These are phyloP conservation scores for Plasmodium relictum DNA, from an alignment of 169 alveolate species.

Conservation along the genomic window DNA sequence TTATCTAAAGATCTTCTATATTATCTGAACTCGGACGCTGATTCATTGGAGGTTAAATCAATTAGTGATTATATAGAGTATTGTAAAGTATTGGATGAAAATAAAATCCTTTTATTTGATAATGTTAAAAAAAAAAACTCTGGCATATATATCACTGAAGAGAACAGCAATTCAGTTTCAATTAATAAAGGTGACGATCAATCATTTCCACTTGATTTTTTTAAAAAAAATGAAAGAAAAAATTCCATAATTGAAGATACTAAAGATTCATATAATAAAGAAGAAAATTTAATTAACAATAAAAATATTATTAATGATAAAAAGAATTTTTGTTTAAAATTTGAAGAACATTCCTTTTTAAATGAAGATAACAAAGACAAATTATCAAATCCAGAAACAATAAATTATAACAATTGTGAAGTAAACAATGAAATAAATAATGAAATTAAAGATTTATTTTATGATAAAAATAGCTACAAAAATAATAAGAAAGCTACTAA, in stretches of 20 bases:
- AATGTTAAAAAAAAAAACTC: conserved; percentile 4
- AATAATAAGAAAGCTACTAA: no score
- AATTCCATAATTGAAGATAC: neutral
- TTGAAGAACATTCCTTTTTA: neutral
- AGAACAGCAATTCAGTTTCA: neutral
- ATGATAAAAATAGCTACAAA: no score
- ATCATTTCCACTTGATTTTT: neutral
- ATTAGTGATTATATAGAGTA: neutral
- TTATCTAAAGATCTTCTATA: conserved; percentile 21
- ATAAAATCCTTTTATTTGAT: neutral
- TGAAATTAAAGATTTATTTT: no score
- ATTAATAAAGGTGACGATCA: neutral
- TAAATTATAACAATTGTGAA: neutral
- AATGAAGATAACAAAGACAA: neutral
- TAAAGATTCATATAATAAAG: neutral
- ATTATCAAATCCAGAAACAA: neutral
- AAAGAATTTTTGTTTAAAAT: no score
- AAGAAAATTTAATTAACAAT: neutral
- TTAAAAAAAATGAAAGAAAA: no score
- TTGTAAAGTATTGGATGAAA: conserved; percentile 18
- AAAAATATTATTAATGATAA: neutral
- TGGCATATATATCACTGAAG: neutral
- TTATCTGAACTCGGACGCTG: conserved; percentile 6
- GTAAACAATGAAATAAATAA: no score
- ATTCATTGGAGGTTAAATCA: conserved; percentile 1